These are phyloP conservation scores for Ganoderma resinaceum DNA, from an alignment of 1,284 basidiomycete species.

Conservation along the genomic window DNA sequence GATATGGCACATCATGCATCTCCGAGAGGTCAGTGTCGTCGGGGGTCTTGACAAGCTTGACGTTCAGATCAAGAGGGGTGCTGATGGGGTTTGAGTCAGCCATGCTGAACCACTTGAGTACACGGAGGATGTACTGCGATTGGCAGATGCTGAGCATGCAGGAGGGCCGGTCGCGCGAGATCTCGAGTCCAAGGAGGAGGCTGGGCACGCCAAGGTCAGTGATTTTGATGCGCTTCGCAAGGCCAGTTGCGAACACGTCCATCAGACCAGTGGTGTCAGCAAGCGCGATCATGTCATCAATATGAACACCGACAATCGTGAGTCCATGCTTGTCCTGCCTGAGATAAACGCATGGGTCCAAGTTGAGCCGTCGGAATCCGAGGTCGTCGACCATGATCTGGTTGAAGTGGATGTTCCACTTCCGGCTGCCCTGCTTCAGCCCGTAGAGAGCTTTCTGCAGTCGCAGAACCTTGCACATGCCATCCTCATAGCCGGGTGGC, in stretches of 20 bases:
- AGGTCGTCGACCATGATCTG: conserved; percentile 18
- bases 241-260: conserved; percentile 16
- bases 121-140: conserved; percentile 32
- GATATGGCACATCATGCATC: conserved; percentile 32
- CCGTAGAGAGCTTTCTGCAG: conserved; percentile 38
- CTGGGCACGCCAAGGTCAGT: conserved; percentile 33
- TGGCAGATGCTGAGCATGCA: conserved; percentile 37
- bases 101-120: conserved; percentile 28
- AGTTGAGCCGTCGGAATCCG: conserved; percentile 32
- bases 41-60: conserved; percentile 17
- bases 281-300: conserved; percentile 35
- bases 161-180: conserved; percentile 34
- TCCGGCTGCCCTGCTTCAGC: conserved; percentile 39
- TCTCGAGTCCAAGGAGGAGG: conserved; percentile 37
- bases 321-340: conserved; percentile 6
- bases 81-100: conserved; percentile 24
- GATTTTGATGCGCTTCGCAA: conserved; percentile 32
- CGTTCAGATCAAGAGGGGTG: conserved; percentile 31
- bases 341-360: conserved; percentile 33
- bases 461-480: conserved; percentile 18
- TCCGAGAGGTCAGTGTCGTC: conserved; percentile 21
- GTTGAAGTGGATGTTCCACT: conserved; percentile 37
- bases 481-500: conserved; percentile 40
- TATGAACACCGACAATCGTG: conserved; percentile 31
- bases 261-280: conserved; percentile 6